Evolutionary conservation across 495 filamentous ascomycete species (phyloP), one percentile per base, ranked within the genome.

Genomic region (Lasiosphaeriaceae sp.): DNA sequence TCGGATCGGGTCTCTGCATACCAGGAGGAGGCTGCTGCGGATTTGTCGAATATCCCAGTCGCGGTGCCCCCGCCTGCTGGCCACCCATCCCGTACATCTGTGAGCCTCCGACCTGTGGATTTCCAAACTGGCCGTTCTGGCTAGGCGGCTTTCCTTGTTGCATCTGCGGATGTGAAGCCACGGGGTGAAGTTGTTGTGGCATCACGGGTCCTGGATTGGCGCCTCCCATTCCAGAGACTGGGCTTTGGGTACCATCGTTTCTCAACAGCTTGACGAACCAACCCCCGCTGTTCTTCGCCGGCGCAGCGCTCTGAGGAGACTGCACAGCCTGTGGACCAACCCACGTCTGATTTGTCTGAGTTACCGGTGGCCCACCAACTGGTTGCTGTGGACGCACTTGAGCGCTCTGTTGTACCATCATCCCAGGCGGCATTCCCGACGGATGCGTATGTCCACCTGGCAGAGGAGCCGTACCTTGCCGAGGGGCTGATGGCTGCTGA

Each of bases 201-300:
- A 31, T 31, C 26, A 9, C 26, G 9, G 26, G 26, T 31, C 26
- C 26, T 31, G 39, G 39, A 44, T n/a, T n/a, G 19, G 45, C 7
- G n/a, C 45, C 45, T 22, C 3, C 45, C 12, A 7, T 22, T 14
- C 20, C 45, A 19, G 22, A 22, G 45, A 22, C 17, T 14, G 53
- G n/a, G 8, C 8, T 55, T 16, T 50, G 4, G 21, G 9, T 11
- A 12, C 22, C 55, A 3, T 52, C 55, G 24, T 41, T 58, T 17
- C 48, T 51, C 51, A 46, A 58, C 0, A 62, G 22, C 22, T 34
- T 47, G 22, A 50, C 55, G n/a, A 62, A 58, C 59, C 59, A 62
- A 43, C 39, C n/a, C 22, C 52, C 12, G 45, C 50, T 55, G 43
- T 58, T 50, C 41, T 55, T 62, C 11, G 17, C 52, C 2, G 52